Evolutionary conservation across 2,329 filamentous ascomycete species (phyloP).

Genomic region (Ceratocystis eucalypticola): DNA sequence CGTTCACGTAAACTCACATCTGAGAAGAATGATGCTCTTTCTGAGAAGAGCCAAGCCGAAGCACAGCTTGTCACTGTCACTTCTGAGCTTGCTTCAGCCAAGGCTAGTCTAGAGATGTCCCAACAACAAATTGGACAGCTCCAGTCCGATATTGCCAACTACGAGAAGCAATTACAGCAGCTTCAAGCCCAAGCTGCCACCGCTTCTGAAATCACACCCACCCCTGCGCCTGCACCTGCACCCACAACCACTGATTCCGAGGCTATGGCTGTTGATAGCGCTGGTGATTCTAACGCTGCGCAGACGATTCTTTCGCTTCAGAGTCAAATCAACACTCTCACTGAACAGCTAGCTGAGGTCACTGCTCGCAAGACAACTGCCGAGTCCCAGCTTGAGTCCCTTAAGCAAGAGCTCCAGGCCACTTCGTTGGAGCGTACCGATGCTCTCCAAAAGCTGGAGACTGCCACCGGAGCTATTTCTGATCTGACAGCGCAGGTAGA

Average conservation of each 20-base stretch:
- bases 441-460: conserved; percentile 53
- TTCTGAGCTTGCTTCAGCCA: conserved; percentile 42
- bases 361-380: conserved; percentile 10
- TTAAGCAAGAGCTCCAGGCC: conserved; percentile 48
- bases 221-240: conserved; percentile 22
- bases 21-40: conserved; percentile 40
- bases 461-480: conserved; percentile 50
- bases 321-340: conserved; percentile 27
- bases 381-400: conserved; percentile 11
- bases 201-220: neutral
- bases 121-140: conserved; percentile 27
- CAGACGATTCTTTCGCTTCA: conserved; percentile 10
- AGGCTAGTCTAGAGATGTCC: conserved; percentile 27
- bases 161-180: conserved; percentile 32
- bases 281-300: conserved; percentile 25
- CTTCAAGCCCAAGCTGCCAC: conserved; percentile 22
- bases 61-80: conserved; percentile 35
- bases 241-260: conserved; percentile 24
- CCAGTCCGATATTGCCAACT: conserved; percentile 32
- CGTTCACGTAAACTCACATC: conserved; percentile 40
- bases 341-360: conserved; percentile 36
- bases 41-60: conserved; percentile 40
- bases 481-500: conserved; percentile 47
- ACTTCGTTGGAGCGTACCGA: conserved; percentile 54
- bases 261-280: conserved; percentile 30